Percentiles rank a stretch among this genome's conserved stretches.
phyloP scores from a whole-genome alignment of 768 basidiomycete genomes.

The Tricholoma furcatifolium region DNA sequence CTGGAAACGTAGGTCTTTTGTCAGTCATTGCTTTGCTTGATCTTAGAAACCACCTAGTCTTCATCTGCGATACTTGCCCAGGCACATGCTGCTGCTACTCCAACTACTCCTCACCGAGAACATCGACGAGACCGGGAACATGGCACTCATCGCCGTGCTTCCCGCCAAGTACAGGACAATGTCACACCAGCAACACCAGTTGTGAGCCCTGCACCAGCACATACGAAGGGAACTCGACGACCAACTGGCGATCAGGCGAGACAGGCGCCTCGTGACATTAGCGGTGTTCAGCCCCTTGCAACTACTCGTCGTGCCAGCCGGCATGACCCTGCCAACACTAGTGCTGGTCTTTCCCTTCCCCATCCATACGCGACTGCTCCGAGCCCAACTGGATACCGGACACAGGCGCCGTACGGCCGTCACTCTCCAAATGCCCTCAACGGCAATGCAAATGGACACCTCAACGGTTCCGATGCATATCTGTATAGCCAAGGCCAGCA shows the following conservation, averaged over 20 bases:
- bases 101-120: constrained; percentile 56
- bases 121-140: constrained; percentile 57
- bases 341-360: constrained; percentile 46
- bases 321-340: constrained; percentile 38
- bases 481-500: constrained; percentile 56
- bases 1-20: constrained; percentile 62
- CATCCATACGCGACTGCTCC: constrained; percentile 77
- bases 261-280: constrained; percentile 50
- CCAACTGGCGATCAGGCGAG: constrained; percentile 48
- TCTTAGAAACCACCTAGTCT: constrained; percentile 29
- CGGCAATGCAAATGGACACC: constrained; percentile 42
- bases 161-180: constrained; percentile 57
- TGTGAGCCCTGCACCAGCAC: constrained; percentile 65
- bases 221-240: constrained; percentile 58
- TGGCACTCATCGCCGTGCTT: constrained; percentile 47
- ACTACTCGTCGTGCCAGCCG: constrained; percentile 69
- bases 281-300: constrained; percentile 66
- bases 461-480: constrained; percentile 67
- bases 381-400: constrained; percentile 55
- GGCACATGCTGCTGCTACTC: constrained; percentile 53
- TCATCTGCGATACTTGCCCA: constrained; percentile 43
- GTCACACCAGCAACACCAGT: constrained; percentile 55
- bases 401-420: constrained; percentile 49
- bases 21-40: constrained; percentile 2
- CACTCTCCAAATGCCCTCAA: constrained; percentile 48